phyloP scores from a whole-genome alignment of 208 protist genomes.

The Leishmania amazonensis region DNA sequence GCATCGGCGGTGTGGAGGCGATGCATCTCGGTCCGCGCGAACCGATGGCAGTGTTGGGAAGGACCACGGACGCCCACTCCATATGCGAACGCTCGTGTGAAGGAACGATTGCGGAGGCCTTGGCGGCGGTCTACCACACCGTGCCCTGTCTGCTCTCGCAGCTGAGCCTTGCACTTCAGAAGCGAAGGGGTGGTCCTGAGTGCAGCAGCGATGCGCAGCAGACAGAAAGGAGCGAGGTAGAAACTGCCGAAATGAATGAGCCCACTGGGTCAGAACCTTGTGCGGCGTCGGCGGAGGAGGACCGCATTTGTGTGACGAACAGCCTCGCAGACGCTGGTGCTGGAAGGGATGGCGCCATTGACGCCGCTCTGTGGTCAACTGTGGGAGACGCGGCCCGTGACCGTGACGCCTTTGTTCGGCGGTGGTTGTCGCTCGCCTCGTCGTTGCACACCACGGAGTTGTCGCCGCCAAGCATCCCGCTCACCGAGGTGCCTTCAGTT shows the following conservation, averaged over 20 bases:
- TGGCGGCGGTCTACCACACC: constrained; percentile 12
- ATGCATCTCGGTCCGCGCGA: not conserved
- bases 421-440: not conserved
- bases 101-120: not conserved
- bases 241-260: too few relatives aligned
- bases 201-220: not conserved
- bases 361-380: not conserved
- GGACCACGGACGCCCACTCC: not conserved
- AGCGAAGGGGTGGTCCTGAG: not conserved
- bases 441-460: not conserved
- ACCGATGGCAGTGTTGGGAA: not conserved
- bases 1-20: not conserved
- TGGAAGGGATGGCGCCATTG: not conserved
- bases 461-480: not conserved
- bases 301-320: not conserved
- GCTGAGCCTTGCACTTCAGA: not conserved
- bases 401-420: not conserved
- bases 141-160: constrained; percentile 6
- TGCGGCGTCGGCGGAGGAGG: not conserved
- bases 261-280: not conserved
- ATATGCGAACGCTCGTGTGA: not conserved
- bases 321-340: not conserved
- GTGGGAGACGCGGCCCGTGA: constrained; percentile 3
- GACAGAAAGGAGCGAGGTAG: not conserved
- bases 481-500: not conserved